Percentiles rank a stretch among this genome's conserved stretches.
phyloP scores from a whole-genome alignment of 1,139 yeast genomes.

The Blastobotrys petasosporus region DNA sequence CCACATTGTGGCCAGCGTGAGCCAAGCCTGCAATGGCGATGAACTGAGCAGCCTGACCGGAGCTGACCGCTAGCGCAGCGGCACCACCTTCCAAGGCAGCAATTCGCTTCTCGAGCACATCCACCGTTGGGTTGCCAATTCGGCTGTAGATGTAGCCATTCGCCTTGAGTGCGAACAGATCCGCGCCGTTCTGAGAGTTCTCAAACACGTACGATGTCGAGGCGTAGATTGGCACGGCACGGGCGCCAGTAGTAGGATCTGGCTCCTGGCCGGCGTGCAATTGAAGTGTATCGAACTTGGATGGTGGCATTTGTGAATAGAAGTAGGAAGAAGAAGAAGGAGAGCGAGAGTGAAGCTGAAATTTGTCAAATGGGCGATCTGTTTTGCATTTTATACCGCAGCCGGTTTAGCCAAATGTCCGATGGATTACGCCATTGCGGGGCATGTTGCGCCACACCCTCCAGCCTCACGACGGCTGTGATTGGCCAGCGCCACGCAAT shows the following conservation, averaged over 20 bases:
- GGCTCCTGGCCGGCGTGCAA: slow-evolving; percentile 76
- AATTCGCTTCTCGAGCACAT: slow-evolving; percentile 82
- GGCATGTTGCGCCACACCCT: too few species aligned
- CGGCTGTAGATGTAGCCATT: slow-evolving; percentile 86
- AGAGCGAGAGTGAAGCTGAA: too few species aligned
- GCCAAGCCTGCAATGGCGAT: slow-evolving; percentile 80
- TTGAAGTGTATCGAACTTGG: slow-evolving; percentile 82
- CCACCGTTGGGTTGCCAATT: slow-evolving; percentile 87
- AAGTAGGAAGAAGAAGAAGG: too few species aligned
- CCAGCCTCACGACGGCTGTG: too few species aligned
- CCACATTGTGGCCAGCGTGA: slow-evolving; percentile 80
- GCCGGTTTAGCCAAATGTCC: too few species aligned
- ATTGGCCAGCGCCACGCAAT: too few species aligned
- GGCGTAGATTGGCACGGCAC: slow-evolving; percentile 86
- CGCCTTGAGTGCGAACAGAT: slow-evolving; percentile 74
- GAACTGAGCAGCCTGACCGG: slow-evolving; percentile 95
- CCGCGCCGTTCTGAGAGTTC: slow-evolving; percentile 87
- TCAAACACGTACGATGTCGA: slow-evolving; percentile 71
- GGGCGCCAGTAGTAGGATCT: slow-evolving; percentile 55
- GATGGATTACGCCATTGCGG: too few species aligned
- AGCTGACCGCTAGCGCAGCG: slow-evolving; percentile 83
- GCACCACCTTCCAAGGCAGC: slow-evolving; percentile 92
- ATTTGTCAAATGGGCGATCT: too few species aligned
- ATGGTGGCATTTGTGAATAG: slow-evolving; percentile 23
- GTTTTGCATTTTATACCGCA: too few species aligned